Conservation (phyloP, 2,329 filamentous ascomycete genomes). For the Pleochaeta shiraiana region DNA sequence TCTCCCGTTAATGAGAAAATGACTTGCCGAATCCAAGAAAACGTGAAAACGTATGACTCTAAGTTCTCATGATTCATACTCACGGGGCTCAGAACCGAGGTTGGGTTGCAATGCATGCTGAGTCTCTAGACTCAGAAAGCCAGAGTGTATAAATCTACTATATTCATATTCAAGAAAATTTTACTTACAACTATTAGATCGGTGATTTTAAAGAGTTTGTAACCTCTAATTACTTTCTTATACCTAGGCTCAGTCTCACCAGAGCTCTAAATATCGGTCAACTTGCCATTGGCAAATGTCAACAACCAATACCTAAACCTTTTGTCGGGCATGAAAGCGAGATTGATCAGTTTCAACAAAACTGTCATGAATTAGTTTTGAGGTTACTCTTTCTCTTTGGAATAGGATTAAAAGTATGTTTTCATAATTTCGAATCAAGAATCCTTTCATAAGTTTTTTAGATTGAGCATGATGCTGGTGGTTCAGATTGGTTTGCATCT, state of each 20-base stretch:
- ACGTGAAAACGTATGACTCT: slow-evolving; percentile 19
- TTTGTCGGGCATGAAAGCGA: slow-evolving; percentile 36
- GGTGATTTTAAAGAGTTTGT: slow-evolving; percentile 75
- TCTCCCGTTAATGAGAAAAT: slow-evolving; percentile 51
- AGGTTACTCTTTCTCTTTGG: slow-evolving; percentile 58
- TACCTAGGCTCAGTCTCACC: slow-evolving; percentile 5
- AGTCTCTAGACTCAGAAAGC: slow-evolving; percentile 66
- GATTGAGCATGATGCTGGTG: slow-evolving; percentile 13
- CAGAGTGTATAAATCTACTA: slow-evolving; percentile 37
- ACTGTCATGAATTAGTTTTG: slow-evolving; percentile 52
- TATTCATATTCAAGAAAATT: neutral
- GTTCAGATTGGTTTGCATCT: slow-evolving; percentile 24
- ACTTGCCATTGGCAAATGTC: slow-evolving; percentile 41
- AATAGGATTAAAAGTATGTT: slow-evolving; percentile 41
- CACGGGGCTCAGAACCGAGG: slow-evolving; percentile 47
- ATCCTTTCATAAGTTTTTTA: slow-evolving; percentile 5
- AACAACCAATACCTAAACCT: slow-evolving; percentile 52
- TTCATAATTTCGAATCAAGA: no score
- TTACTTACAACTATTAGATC: slow-evolving; percentile 24
- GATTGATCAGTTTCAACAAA: slow-evolving; percentile 41
- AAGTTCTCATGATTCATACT: neutral
- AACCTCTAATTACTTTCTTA: neutral
- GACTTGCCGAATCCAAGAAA: slow-evolving; percentile 47
- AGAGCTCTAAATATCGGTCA: slow-evolving; percentile 87
- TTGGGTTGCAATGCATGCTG: slow-evolving; percentile 72